Evolutionary conservation across 2,329 filamentous ascomycete species (phyloP), one percentile per base, ranked within the genome.

Genomic region (Blastomyces gilchristii): DNA sequence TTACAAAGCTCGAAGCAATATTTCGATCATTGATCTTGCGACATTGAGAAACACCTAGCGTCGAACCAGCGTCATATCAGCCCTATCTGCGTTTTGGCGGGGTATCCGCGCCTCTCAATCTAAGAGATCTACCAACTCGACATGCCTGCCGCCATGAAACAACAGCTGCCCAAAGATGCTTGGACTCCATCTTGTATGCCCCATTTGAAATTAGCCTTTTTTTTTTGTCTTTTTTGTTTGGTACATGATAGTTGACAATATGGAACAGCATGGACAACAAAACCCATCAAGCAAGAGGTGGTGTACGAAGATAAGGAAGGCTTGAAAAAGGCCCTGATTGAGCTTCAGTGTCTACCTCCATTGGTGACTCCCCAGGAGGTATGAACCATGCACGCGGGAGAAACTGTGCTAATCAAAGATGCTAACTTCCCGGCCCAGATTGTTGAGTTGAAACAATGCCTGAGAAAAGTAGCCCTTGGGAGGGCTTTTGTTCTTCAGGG

Each of bases 401-500:
- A 54, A 56, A 56, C 18, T 16, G 53, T 22, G 18, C 31, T 22
- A 56, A 25, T 1, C 18, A 18, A 37, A 18, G 9, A 39, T 59
- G 66, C 63, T 65, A 37, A 68, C 62, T 34, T 25, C 34, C n/a
- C 50, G 5, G 16, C 47, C 0, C 56, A 79, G 75, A 96, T 99
- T 71, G 81, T 85, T 69, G 87, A 85, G 66, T 83, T 99, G 61
- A 91, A 91, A 72, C 81, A 85, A 61, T 87, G 85, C 70, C 82
- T 99, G 28, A 85, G 85, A 64, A 90, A 96, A 78, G 94, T 96
- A 6, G 94, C 94, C 5, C 80, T 89, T 45, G 94, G 94, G 43
- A 91, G 93, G 68, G 90, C 93, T 14, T 97, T 99, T 74, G 82
- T 99, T 11, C 85, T 99, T 3, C 94, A 99, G 78, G 94, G 94